Base-by-base conservation (phyloP, 2,329 filamentous ascomycete species). In the Monilinia vaccinii-corymbosi region DNA sequence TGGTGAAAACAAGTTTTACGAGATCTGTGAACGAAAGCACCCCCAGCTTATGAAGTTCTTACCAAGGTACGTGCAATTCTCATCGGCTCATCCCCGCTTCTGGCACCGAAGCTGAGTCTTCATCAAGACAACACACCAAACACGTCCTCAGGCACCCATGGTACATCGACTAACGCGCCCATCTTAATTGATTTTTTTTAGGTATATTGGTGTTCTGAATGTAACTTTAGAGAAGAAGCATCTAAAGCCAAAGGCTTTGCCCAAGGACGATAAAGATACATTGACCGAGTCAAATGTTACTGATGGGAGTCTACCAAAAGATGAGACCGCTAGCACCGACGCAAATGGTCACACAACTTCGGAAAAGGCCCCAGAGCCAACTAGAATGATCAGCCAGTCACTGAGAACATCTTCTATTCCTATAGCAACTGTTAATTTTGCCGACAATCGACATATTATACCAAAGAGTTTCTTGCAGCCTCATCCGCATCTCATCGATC, bases 1-100 rank as follows among this genome's bases (percentile, higher is more conserved):
- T 73, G 84, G 93, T 70, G 94, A 99, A 72, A 99, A 99, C 74
- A 91, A 96, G 75, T 99, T 99, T 72, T 99, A 99, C 74, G 94
- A 99, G 75, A 94, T 87, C 58, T 90, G 97, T 69, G 94, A 99
- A 77, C 85, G 84, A 69, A 85, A 90, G 66, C 93, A 99, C 74
- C 89, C 91, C 65, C 88, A 96, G 71, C 80, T 99, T 69, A 77
- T 99, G 62, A 85, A 88, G 46, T 99, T 97, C 72, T 79, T 99
- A 65, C 94, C 94, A 65, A 91, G 92, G 86, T 88, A 77, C 64
- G 77, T 61, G 60, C 63, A 32, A 42, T 48, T 65, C 61, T 63
- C 52, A 40, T 63, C 62, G 36, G 50, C 57, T 50, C 61, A 34
- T 53, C 53, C 46, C 53, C 48, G 60, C 60, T 73, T 75, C 74